Evolutionary conservation across 2,329 filamentous ascomycete species (phyloP), one percentile per base, ranked within the genome.

Genomic region (Fusarium albosuccineum): DNA sequence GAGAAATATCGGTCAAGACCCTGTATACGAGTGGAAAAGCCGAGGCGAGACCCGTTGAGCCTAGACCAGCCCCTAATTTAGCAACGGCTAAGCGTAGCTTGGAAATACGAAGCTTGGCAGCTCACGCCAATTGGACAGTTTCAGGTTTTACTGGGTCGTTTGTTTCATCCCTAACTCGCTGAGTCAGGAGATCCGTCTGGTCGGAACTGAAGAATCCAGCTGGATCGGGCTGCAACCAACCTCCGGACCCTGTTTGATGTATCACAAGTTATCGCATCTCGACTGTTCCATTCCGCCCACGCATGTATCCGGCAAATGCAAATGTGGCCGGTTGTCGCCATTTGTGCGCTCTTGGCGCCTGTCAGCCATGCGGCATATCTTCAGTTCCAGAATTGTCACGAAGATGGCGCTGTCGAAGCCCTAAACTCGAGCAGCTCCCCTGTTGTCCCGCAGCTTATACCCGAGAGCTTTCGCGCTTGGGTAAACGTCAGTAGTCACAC

Each of bases 381-480:
- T 9, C 64, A 65, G 45, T 67, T 65, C 0, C 64, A 50, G n/a
- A 48, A 68, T 11, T 67, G 64, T 4, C 33, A 9, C 33, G 3
- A 40, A 65, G 30, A 29, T 22, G 2, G 16, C 9, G 2, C 6
- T 1, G n/a, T 41, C 3, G 14, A 54, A 9, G 17, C 14, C 10
- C 46, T 45, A 5, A 13, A 42, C 17, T 26, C 16, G 10, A 22
- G 17, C 8, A 27, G 17, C 22, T 14, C 4, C 22, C 22, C 30
- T 4, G 30, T 9, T 9, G 30, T 33, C 13, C 16, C 26, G n/a
- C 13, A 13, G 27, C 16, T 67, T 14, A 61, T 53, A 39, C 64
- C 55, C 1, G 46, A 61, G 37, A 67, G 64, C 11, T 60, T 67
- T 36, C 41, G 16, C 10, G 64, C 64, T 0, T 41, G 6, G 1